Evolutionary conservation across 2,329 filamentous ascomycete genomes (phyloP), one percentile per base, ranked within the genome.

Genomic region (Purpureocillium takamizusanense): DNA sequence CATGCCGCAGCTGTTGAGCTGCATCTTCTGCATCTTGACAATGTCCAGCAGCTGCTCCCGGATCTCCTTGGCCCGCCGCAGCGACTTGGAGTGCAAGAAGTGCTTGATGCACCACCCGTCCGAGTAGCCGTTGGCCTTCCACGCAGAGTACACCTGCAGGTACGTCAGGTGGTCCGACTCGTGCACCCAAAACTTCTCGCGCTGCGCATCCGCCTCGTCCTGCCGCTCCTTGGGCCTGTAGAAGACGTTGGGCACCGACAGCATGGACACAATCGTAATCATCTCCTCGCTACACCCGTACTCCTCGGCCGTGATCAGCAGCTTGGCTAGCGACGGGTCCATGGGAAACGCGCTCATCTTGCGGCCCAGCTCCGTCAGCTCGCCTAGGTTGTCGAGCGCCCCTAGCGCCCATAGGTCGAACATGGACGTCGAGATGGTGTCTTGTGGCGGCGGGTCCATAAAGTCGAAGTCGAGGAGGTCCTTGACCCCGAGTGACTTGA

Each of bases 331-430:
- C 0, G 89, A 89, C 0, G 92, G 92, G 47, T 98, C 92, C 90
- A 98, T 98, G 1, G 92, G 92, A 53, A 97, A 98, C 2, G 86
- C 84, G 18, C 92, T 95, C 92, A 98, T 98, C 50, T 85, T 89
- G 33, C 77, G 78, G 23, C 92, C 92, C 1, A 98, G 75, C 1
- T 78, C 70, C 0, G 92, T 98, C 18, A 98, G 73, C 48, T 95
- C 87, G 28, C 92, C 94, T 13, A 97, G 74, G 51, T 98, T 95
- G 57, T 95, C 87, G 11, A 98, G 65, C 1, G 92, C 90, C 1
- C 92, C 92, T 0, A 98, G 71, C 0, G 92, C 89, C 92, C 92
- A 98, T 1, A 98, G 76, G 52, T 98, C 92, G 62, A 97, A 98
- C 28, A 98, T 80, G 4, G 89, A 95, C 0, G 92, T 98, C 1